These are phyloP conservation scores for Ananas comosus DNA, from an alignment of 176 grass and related monocot species.

Conservation along the genomic window DNA sequence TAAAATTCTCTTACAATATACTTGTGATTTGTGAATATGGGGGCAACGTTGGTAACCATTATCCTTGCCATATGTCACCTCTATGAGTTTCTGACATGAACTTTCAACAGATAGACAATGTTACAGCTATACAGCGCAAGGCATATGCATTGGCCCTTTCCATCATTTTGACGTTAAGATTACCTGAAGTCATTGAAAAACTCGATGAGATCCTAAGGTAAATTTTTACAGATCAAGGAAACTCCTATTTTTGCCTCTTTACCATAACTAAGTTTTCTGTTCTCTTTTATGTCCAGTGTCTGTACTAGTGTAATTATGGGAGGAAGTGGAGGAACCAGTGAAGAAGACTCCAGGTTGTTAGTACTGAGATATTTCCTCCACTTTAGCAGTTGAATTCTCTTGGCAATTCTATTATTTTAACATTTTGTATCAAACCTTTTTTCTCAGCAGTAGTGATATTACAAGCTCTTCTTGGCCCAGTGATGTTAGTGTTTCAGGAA, in stretches of 20 bases:
- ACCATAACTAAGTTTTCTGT: conserved; percentile 3
- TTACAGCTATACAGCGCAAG: conserved; percentile 59
- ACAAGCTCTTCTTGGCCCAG: conserved; percentile 63
- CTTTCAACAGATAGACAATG: conserved; percentile 80
- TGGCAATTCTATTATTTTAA: not conserved
- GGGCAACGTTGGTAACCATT: not conserved
- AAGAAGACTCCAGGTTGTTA: conserved; percentile 71
- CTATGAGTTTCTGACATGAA: not conserved
- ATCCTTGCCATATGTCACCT: no score
- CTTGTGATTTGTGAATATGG: not conserved
- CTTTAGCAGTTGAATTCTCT: not conserved
- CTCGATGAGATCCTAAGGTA: conserved; percentile 98
- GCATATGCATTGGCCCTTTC: conserved; percentile 84
- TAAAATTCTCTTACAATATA: not conserved
- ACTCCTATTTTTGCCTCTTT: not conserved
- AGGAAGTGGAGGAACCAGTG: conserved; percentile 45
- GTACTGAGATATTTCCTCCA: conserved; percentile 3
- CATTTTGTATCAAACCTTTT: conserved; percentile 17
- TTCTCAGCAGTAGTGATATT: conserved; percentile 53
- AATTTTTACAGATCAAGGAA: conserved; percentile 10
- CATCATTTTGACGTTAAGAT: conserved; percentile 84
- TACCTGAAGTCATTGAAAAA: conserved; percentile 86
- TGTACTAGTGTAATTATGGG: conserved; percentile 89
- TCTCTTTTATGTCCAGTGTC: conserved; percentile 44
- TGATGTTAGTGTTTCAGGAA: conserved; percentile 41